Evolutionary conservation across 1,284 basidiomycete genomes (phyloP), one percentile per base, ranked within the genome.

Genomic region (Inonotus hispidus): DNA sequence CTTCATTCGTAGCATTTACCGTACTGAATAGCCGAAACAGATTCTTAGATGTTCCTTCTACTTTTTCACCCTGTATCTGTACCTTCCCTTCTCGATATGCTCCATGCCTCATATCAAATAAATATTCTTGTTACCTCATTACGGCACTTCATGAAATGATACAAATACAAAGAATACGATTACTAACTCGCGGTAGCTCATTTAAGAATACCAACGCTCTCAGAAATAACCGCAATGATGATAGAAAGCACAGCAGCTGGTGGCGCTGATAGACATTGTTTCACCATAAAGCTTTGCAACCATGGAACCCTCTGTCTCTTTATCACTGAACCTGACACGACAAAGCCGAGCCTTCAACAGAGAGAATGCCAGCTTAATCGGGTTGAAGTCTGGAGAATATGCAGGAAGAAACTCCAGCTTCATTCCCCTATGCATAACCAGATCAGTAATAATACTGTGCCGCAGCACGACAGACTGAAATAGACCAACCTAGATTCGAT

Each of bases 311-410:
- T 32, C 32, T 56, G 19, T 53, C n/a, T 53, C 25, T 19, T 37
- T 13, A n/a, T n/a, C 16, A 45, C 41, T n/a, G 41, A n/a, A 21
- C 16, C 21, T 16, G 41, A 45, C 37, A 27, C 58, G 43, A 19
- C 49, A 54, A 6, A 63, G 19, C 11, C 6, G 19, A 16, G 37
- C 27, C 55, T 66, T 66, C 29, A 66, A 37, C 7, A 53, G 25
- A 2, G 62, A 61, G 56, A 67, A 67, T 13, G 59, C 53, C 13
- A 61, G 46, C 52, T 67, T 63, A 41, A 66, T 67, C 3, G 65
- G 65, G 37, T 67, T 67, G 52, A 61, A 66, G 45, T 67, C 66
- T 16, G 66, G 66, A 4, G 66, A 67, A 39, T 67, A 67, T 14
- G 65, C 45, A 2, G 65, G 65, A n/a, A 67, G 59, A 37, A 50